Percentiles rank a stretch among this genome's conserved stretches.
Conservation (phyloP, 306 rosid genomes). For the Acacia melanoxylon region DNA sequence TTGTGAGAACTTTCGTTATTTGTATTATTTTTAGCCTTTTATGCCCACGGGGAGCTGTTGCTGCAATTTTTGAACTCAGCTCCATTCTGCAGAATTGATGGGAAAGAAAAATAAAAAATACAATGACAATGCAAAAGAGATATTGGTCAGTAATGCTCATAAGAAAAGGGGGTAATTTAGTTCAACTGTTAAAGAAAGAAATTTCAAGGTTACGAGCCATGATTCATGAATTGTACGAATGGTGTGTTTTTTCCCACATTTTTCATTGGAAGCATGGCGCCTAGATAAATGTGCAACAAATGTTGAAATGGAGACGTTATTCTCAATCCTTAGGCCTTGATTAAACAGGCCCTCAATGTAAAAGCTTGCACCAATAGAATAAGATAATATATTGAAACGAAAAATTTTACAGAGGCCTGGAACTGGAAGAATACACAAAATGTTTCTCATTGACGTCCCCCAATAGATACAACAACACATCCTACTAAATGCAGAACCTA, state of each 20-base stretch:
- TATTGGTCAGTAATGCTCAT: neutral
- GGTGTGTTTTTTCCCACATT: neutral
- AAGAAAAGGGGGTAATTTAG: neutral
- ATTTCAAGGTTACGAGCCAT: neutral
- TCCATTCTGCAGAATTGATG: too few species aligned
- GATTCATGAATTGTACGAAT: neutral
- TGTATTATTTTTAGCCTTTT: neutral
- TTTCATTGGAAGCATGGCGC: neutral
- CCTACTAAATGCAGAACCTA: neutral
- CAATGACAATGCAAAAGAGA: too few species aligned
- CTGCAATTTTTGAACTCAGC: neutral
- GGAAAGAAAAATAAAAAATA: too few species aligned
- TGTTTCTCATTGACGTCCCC: neutral
- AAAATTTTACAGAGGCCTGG: neutral
- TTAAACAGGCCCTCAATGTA: neutral
- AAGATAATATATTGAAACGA: neutral
- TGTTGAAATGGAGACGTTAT: too few species aligned
- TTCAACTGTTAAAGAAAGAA: too few species aligned
- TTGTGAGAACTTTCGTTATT: neutral
- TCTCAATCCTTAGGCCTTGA: neutral
- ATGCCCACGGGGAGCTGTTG: neutral
- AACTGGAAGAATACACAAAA: neutral
- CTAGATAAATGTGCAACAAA: neutral
- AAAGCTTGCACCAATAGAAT: neutral
- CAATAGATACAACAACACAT: slow-evolving; percentile 35